Evolutionary conservation across 345 rosid species (phyloP), one percentile per base, ranked within the genome.

Genomic region (Camelina sativa): DNA sequence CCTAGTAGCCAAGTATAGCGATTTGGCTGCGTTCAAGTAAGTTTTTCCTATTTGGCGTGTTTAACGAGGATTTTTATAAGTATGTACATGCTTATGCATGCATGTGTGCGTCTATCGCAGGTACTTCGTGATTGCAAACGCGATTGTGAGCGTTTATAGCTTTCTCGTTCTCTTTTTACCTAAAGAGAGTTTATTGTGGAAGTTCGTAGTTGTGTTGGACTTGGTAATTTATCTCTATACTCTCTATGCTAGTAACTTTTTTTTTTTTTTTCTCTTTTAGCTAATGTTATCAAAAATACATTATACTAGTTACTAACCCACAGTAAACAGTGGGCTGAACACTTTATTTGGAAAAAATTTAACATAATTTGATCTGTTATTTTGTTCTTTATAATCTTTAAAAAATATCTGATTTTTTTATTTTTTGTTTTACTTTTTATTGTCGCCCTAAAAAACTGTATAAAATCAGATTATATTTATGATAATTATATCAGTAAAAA

Each of bases 21-120:
- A 89, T 74, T 72, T 81, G 10, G 92, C 96, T 0, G 87, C 98
- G 2, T 87, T 93, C 78, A 89, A 86, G 96, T 93, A 73, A 84
- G 91, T 76, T 69, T 12, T 1, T 22, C 6, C 2, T 6, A 6
- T 17, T 50, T 20, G 8, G n/a, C 7, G 22, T 52, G 16, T 40
- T 19, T 60, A 16, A n/a, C 5, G 34, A 8, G 13, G 28, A 20
- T 15, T n/a, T 20, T 11, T 30, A 63, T 0, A 69, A 20, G 17
- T 30, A 15, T 1, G 15, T 8, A 22, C 41, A 51, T 51, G 11
- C 38, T 35, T 58, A 17, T 50, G 37, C 56, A 30, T 68, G 46
- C 17, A 50, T 46, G 23, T 22, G 11, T 35, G 25, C 50, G 23
- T 47, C 59, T 69, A 11, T 60, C 41, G 46, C 64, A 93, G 96